These are phyloP conservation scores for Vanrija pseudolonga DNA, from an alignment of 1,284 basidiomycete genomes.

Conservation along the genomic window DNA sequence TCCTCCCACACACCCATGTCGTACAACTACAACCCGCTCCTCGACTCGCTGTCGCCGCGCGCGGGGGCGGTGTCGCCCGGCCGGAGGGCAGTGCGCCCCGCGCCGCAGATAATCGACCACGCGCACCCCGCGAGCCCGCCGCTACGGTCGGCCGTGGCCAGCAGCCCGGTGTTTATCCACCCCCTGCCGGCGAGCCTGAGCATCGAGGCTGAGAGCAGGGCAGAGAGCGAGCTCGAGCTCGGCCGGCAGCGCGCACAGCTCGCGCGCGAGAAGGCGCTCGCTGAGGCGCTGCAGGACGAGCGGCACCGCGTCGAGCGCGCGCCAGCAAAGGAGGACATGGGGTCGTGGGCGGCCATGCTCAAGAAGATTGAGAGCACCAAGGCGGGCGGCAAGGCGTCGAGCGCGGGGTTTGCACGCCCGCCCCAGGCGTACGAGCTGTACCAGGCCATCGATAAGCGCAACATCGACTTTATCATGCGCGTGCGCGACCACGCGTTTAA, in stretches of 20 bases:
- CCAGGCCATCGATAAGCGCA: slow-evolving; percentile 47
- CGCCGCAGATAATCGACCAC: neutral
- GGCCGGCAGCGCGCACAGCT: slow-evolving; percentile 34
- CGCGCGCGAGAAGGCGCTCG: slow-evolving; percentile 31
- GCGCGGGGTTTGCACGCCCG: slow-evolving; percentile 29
- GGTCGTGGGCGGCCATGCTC: slow-evolving; percentile 23
- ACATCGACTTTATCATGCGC: slow-evolving; percentile 48
- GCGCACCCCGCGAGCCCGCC: neutral
- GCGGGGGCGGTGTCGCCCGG: neutral
- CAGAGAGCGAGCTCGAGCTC: slow-evolving; percentile 41
- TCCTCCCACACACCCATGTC: neutral
- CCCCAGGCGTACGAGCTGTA: slow-evolving; percentile 50
- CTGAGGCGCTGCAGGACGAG: slow-evolving; percentile 47
- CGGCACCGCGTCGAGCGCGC: slow-evolving; percentile 33
- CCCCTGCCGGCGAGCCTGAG: slow-evolving; percentile 31
- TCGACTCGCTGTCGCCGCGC: neutral
- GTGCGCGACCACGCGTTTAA: slow-evolving; percentile 47
- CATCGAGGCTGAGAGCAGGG: slow-evolving; percentile 27
- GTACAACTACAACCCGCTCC: neutral
- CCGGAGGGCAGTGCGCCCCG: neutral
- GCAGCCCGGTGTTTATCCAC: slow-evolving; percentile 37
- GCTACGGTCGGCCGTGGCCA: slow-evolving; percentile 10
- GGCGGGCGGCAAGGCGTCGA: slow-evolving; percentile 1
- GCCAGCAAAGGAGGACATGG: slow-evolving; percentile 22
- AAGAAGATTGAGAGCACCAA: slow-evolving; percentile 2